Conservation (phyloP, 345 rosid species). For the Moringa oleifera region DNA sequence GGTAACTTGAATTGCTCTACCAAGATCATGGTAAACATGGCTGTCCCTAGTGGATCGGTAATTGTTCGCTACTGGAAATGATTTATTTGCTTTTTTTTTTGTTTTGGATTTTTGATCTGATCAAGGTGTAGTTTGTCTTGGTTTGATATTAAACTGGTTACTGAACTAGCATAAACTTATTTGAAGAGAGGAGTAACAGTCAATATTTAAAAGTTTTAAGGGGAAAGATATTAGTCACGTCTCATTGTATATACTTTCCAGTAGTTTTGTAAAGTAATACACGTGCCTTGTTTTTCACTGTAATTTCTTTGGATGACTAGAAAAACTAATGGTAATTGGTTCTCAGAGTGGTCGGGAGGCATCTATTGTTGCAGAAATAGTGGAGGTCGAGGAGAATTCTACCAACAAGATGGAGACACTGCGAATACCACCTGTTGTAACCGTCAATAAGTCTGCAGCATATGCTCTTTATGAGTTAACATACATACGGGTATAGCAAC, state of each 20-base stretch:
- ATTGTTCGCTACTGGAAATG: no score
- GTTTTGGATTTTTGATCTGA: no score
- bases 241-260: no score
- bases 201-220: no score
- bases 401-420: constrained; percentile 62
- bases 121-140: no score
- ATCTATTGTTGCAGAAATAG: constrained; percentile 79
- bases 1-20: constrained; percentile 25
- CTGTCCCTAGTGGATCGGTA: constrained; percentile 33
- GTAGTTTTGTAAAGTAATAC: no score
- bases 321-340: not conserved
- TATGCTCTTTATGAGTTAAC: constrained; percentile 75
- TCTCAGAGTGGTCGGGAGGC: constrained; percentile 83
- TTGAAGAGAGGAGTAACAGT: no score
- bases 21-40: constrained; percentile 27
- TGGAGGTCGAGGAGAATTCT: constrained; percentile 91
- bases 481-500: constrained; percentile 48
- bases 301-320: no score
- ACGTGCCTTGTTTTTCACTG: no score
- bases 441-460: constrained; percentile 73
- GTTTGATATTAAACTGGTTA: no score
- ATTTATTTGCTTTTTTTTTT: not conserved
- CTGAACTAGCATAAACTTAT: no score
- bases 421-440: constrained; percentile 72
- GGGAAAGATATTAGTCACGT: no score